Evolutionary conservation across 2,329 filamentous ascomycete species (phyloP).

Genomic region (Fusarium proliferatum): DNA sequence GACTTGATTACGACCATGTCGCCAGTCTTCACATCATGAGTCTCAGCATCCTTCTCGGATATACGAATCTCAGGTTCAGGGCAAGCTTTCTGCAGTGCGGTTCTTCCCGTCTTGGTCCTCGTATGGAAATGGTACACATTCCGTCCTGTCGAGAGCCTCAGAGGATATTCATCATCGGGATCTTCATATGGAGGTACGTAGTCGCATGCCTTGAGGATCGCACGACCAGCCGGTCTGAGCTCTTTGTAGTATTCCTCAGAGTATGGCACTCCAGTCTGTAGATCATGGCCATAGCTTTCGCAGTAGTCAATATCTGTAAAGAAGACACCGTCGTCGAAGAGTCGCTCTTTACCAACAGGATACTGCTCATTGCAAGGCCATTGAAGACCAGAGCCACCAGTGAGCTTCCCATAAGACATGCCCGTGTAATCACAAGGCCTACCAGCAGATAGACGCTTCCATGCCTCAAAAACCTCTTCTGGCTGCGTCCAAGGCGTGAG

Average conservation of each 20-base stretch:
- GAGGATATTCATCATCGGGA: neutral
- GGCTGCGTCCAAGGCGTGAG: neutral
- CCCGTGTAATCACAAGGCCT: neutral
- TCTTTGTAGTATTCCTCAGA: constrained; percentile 2
- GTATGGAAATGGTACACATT: neutral
- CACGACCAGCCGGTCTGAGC: neutral
- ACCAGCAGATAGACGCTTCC: neutral
- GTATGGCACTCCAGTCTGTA: neutral
- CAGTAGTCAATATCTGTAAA: neutral
- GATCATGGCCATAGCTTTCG: neutral
- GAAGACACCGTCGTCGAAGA: neutral
- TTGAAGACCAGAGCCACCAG: neutral
- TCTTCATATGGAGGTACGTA: neutral
- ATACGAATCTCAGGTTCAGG: neutral
- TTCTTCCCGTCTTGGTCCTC: neutral
- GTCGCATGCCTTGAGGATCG: neutral
- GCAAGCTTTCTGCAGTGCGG: neutral
- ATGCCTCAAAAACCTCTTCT: neutral
- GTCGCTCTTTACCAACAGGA: neutral
- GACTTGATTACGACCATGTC: neutral
- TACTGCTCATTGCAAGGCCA: neutral
- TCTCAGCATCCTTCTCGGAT: neutral
- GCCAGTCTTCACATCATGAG: rapidly evolving
- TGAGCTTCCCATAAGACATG: neutral
- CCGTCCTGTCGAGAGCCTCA: neutral